Percentiles rank a stretch among this genome's conserved stretches.
phyloP scores from a whole-genome alignment of 2,329 filamentous ascomycete species.

The Coniochaeta ligniaria region DNA sequence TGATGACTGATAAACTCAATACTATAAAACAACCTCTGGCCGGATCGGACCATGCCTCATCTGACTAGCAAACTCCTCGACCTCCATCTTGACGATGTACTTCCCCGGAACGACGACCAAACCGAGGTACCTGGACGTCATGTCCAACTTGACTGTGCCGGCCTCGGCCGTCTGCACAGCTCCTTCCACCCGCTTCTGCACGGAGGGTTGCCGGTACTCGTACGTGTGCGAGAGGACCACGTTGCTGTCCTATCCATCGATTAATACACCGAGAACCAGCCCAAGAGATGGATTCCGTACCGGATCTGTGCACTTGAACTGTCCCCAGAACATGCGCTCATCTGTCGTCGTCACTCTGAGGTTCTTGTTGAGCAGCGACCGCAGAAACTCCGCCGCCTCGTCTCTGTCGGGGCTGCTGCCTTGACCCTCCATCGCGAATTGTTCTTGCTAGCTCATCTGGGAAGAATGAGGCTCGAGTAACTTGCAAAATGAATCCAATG shows the following conservation, averaged over 20 bases:
- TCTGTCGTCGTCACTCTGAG: conserved; percentile 76
- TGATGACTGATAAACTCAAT: no score
- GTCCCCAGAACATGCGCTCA: conserved; percentile 79
- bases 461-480: neutral
- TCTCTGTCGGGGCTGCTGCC: conserved; percentile 33
- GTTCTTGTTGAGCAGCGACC: conserved; percentile 67
- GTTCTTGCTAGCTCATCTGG: neutral
- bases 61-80: conserved; percentile 67
- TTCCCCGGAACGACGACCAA: conserved; percentile 83
- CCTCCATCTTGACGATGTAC: conserved; percentile 80
- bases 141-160: conserved; percentile 52
- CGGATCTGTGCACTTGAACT: conserved; percentile 91
- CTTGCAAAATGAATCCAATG: neutral
- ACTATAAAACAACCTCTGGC: neutral
- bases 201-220: conserved; percentile 76
- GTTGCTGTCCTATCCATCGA: conserved; percentile 65
- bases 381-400: conserved; percentile 49
- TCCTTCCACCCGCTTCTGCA: conserved; percentile 28
- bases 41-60: conserved; percentile 1
- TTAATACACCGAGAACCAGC: neutral
- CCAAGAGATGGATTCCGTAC: conserved; percentile 27
- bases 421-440: neutral
- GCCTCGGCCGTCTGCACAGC: conserved; percentile 22
- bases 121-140: conserved; percentile 82
- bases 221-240: conserved; percentile 79